These are phyloP conservation scores for Kuraishia borneana DNA, from an alignment of 805 yeast species.

Conservation along the genomic window DNA sequence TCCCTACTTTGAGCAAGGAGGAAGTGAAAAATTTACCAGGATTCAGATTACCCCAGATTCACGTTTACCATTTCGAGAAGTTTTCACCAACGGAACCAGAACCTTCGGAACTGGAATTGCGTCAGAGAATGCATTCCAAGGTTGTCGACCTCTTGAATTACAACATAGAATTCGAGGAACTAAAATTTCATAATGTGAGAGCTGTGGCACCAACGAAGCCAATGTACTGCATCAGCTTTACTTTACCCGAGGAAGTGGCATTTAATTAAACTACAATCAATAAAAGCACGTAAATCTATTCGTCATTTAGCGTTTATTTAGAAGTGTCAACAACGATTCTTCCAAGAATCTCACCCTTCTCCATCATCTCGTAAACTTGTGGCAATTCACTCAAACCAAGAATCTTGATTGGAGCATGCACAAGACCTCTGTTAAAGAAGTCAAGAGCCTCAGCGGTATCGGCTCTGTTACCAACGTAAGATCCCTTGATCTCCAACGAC, in stretches of 20 bases:
- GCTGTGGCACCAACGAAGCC: slow-evolving; percentile 95
- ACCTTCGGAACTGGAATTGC: slow-evolving; percentile 58
- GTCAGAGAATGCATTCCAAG: slow-evolving; percentile 50
- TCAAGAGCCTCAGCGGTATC: slow-evolving; percentile 50
- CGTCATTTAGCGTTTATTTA: slow-evolving; percentile 16
- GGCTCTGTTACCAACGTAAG: slow-evolving; percentile 52
- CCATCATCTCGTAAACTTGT: slow-evolving; percentile 40
- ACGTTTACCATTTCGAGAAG: slow-evolving; percentile 90
- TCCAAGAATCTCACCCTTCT: slow-evolving; percentile 51
- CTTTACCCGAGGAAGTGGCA: slow-evolving; percentile 58
- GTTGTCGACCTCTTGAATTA: slow-evolving; percentile 33
- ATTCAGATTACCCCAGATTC: slow-evolving; percentile 60
- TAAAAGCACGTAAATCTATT: slow-evolving; percentile 5
- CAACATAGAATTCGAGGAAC: slow-evolving; percentile 33
- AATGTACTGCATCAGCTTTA: slow-evolving; percentile 83
- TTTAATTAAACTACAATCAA: slow-evolving; percentile 17
- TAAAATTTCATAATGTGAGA: slow-evolving; percentile 75
- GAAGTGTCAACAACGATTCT: slow-evolving; percentile 54
- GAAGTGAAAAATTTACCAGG: slow-evolving; percentile 26
- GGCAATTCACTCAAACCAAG: slow-evolving; percentile 43
- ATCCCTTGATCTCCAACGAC: slow-evolving; percentile 42
- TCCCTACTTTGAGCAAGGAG: slow-evolving; percentile 22
- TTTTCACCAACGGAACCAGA: slow-evolving; percentile 61
- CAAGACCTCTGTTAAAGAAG: slow-evolving; percentile 39
- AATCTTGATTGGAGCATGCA: slow-evolving; percentile 42